phyloP scores from a whole-genome alignment of 495 filamentous ascomycete species.

The Parathielavia appendiculata region DNA sequence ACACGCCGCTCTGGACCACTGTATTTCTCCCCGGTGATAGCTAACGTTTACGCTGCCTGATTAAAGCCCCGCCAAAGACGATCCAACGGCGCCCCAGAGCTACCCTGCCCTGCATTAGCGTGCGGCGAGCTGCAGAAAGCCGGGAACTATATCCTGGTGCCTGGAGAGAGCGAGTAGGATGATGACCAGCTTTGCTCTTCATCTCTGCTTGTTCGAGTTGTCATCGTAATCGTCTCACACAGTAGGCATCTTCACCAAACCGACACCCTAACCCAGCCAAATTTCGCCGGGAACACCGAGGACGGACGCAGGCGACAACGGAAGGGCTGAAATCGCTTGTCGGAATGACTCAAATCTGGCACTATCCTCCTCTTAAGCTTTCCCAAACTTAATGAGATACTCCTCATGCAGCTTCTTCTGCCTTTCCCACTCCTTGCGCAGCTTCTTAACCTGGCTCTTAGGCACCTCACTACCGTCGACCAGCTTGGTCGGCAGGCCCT shows the following conservation, averaged over 20 bases:
- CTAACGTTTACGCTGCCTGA: too few relatives aligned
- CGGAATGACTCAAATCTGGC: not conserved
- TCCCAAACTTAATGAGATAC: slow-evolving; percentile 31
- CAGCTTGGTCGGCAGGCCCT: slow-evolving; percentile 76
- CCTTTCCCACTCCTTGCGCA: slow-evolving; percentile 86
- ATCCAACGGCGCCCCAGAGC: not conserved
- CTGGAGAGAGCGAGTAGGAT: not conserved
- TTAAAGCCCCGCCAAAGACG: too few relatives aligned
- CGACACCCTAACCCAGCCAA: too few relatives aligned
- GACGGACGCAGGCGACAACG: too few relatives aligned
- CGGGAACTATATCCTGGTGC: not conserved
- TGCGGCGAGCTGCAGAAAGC: not conserved
- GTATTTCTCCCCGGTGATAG: too few relatives aligned
- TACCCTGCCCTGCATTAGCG: slow-evolving; percentile 7
- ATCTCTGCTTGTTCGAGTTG: not conserved
- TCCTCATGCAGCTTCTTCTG: slow-evolving; percentile 84
- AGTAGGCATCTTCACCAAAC: not conserved
- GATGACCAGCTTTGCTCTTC: too few relatives aligned
- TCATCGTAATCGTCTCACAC: not conserved
- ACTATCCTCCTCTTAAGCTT: not conserved
- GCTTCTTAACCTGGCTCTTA: slow-evolving; percentile 75
- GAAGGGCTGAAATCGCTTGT: too few relatives aligned
- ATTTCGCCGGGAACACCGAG: not conserved
- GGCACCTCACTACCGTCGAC: slow-evolving; percentile 71
- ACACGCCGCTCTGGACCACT: too few relatives aligned